Evolutionary conservation across 2,329 filamentous ascomycete genomes (phyloP), one percentile per base, ranked within the genome.

Genomic region (Cladosporium sp.): DNA sequence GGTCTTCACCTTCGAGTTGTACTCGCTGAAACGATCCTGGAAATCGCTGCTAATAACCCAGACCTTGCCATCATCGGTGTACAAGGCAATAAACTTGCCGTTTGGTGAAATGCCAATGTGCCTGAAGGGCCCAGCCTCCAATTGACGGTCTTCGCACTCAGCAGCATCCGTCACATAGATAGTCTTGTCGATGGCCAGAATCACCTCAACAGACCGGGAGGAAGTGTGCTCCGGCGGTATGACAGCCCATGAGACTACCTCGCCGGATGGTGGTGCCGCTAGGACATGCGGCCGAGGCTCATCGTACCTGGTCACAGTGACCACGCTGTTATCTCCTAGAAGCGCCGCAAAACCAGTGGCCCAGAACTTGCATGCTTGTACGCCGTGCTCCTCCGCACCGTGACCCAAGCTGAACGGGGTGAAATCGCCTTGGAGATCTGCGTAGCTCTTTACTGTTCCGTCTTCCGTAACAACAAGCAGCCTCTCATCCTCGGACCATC

Each of bases 31-130:
- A 51, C 91, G 85, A 62, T 86, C 90, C 65, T 95, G 90, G 66
- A 97, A 97, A 67, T 98, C 92, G 62, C 89, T 92, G 41, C 88
- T 93, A 45, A 97, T 90, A 22, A 98, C 88, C 78, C 93, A 95
- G 16, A 93, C 83, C 58, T 84, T 91, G 51, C 90, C 89, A 53
- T 88, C 84, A 25, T 83, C 78, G 0, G 90, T 92, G 64, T 95
- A 97, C 27, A 98, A 78, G 0, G 90, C 89, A 3, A 91, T 85
- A 60, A 87, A 94, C 56, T 85, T 86, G 18, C 91, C 93, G 61
- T 95, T 92, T 0, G 93, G 92, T 1, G 92, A 96, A 12, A 96
- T 87, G 59, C 83, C 85, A 49, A 96, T 86, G 66, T 97, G 89
- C 35, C 84, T 84, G 65, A 98, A 97, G 0, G 93, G 92, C 0